A percentile compares a stretch with the other conserved stretches of the same genome.
Evolutionary conservation across 2,329 filamentous ascomycete genomes (phyloP).

Genomic region (Didymella lethalis): DNA sequence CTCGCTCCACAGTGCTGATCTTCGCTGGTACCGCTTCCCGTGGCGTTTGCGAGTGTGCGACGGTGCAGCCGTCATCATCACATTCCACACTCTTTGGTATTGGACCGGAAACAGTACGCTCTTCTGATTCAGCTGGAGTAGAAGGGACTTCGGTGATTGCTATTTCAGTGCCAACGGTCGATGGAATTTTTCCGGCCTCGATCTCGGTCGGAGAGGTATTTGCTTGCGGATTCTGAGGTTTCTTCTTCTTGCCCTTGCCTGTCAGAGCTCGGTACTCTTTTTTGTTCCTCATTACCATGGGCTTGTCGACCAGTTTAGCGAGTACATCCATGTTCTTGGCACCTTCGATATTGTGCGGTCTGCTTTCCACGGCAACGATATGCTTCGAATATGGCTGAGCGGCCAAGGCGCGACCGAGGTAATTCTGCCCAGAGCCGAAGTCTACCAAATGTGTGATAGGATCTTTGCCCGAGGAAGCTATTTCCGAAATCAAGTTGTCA

Average conservation of each 20-base stretch:
- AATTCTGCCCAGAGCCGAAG: conserved; percentile 96
- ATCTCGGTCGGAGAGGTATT: background rate
- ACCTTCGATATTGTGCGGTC: conserved; percentile 83
- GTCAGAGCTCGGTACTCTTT: conserved; percentile 70
- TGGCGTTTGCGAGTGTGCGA: conserved; percentile 2
- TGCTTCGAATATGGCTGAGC: conserved; percentile 84
- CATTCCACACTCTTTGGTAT: conserved; percentile 12
- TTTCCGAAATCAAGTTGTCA: conserved; percentile 67
- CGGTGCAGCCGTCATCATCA: conserved; percentile 26
- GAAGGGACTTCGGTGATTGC: background rate
- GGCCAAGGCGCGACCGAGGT: conserved; percentile 86
- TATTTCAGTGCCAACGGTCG: background rate
- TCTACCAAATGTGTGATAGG: conserved; percentile 87
- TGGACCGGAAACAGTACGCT: background rate
- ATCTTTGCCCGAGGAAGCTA: conserved; percentile 47
- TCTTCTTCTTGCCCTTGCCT: conserved; percentile 50
- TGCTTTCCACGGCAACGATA: conserved; percentile 89
- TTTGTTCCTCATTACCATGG: conserved; percentile 80
- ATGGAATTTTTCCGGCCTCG: background rate
- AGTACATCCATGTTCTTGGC: conserved; percentile 85
- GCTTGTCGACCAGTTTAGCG: conserved; percentile 77
- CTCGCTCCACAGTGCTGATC: conserved; percentile 1
- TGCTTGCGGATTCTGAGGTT: conserved; percentile 35
- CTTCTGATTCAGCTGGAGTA: background rate
- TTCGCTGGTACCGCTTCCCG: background rate